Percentiles rank a stretch among this genome's conserved stretches.
These are phyloP conservation scores for Schizopora paradoxa DNA, from an alignment of 1,284 basidiomycete species.

Conservation along the genomic window DNA sequence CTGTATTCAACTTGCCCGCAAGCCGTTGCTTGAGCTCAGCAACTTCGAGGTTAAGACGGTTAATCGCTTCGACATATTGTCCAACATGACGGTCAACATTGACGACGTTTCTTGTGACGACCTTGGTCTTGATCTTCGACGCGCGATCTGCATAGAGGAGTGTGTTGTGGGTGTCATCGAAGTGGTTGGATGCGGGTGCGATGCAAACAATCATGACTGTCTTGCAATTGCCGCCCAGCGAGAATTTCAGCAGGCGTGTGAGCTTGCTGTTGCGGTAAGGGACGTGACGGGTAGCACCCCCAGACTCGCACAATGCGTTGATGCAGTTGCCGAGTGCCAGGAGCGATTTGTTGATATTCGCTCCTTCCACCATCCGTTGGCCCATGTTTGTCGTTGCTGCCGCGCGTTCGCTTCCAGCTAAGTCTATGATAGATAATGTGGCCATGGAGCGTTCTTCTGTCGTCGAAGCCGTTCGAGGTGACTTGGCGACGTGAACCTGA, in stretches of 20 bases:
- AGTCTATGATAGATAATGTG: constrained; percentile 92
- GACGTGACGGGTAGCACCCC: constrained; percentile 78
- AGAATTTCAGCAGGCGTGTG: constrained; percentile 92
- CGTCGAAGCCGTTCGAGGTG: constrained; percentile 74
- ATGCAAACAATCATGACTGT: constrained; percentile 98
- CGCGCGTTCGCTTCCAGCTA: constrained; percentile 93
- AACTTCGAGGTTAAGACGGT: constrained; percentile 78
- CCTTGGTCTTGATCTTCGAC: constrained; percentile 95
- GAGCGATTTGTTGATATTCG: constrained; percentile 96
- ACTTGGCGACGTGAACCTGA: constrained; percentile 86
- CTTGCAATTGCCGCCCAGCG: constrained; percentile 94
- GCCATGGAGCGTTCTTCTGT: constrained; percentile 80
- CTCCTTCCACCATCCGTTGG: constrained; percentile 95
- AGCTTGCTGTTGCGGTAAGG: constrained; percentile 97
- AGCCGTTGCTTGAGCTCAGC: constrained; percentile 84
- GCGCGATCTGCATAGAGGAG: constrained; percentile 94
- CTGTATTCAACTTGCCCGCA: constrained; percentile 56
- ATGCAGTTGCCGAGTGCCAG: constrained; percentile 95
- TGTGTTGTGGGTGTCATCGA: constrained; percentile 97
- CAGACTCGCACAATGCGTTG: constrained; percentile 90
- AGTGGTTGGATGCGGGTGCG: constrained; percentile 89
- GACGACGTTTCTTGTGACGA: constrained; percentile 87
- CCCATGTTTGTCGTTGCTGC: constrained; percentile 95
- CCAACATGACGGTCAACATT: constrained; percentile 91
- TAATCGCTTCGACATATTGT: constrained; percentile 92